These are phyloP conservation scores for Perilla frutescens DNA, from an alignment of 257 asterid species.

Conservation along the genomic window DNA sequence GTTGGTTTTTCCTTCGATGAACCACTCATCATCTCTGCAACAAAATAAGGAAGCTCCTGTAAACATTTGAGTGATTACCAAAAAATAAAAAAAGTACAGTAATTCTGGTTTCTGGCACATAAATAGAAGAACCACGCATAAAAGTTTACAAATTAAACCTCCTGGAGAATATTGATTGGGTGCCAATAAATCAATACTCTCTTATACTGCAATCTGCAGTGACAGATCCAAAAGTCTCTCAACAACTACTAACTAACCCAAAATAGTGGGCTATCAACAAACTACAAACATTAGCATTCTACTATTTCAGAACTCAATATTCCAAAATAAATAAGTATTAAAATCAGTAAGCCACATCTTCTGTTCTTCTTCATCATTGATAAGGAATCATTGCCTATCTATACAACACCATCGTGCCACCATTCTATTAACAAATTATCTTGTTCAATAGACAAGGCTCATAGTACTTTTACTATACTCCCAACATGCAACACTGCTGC, in stretches of 20 bases:
- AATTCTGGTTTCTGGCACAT: neutral
- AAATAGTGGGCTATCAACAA: slow-evolving; percentile 25
- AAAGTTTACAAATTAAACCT: slow-evolving; percentile 28
- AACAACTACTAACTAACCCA: slow-evolving; percentile 4
- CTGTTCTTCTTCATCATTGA: neutral
- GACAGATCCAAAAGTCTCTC: slow-evolving; percentile 11
- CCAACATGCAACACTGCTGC: slow-evolving; percentile 22
- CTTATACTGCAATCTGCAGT: neutral
- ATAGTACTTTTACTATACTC: slow-evolving; percentile 15
- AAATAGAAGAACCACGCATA: slow-evolving; percentile 13
- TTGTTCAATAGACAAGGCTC: slow-evolving; percentile 2
- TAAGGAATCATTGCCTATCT: neutral
- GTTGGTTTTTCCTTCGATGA: slow-evolving; percentile 79
- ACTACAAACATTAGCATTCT: slow-evolving; percentile 12
- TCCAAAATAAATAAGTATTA: slow-evolving; percentile 14
- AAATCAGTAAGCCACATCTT: slow-evolving; percentile 7
- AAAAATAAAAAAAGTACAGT: neutral
- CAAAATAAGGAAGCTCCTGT: slow-evolving; percentile 33
- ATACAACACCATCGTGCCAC: slow-evolving; percentile 3
- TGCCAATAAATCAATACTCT: slow-evolving; percentile 2
- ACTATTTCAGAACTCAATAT: neutral
- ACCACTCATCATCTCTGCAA: slow-evolving; percentile 96
- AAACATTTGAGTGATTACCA: slow-evolving; percentile 20
- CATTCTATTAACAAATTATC: neutral
- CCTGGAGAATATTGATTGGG: neutral